Evolutionary conservation across 495 filamentous ascomycete species (phyloP), one percentile per base, ranked within the genome.

Genomic region (Corynascus novoguineensis): DNA sequence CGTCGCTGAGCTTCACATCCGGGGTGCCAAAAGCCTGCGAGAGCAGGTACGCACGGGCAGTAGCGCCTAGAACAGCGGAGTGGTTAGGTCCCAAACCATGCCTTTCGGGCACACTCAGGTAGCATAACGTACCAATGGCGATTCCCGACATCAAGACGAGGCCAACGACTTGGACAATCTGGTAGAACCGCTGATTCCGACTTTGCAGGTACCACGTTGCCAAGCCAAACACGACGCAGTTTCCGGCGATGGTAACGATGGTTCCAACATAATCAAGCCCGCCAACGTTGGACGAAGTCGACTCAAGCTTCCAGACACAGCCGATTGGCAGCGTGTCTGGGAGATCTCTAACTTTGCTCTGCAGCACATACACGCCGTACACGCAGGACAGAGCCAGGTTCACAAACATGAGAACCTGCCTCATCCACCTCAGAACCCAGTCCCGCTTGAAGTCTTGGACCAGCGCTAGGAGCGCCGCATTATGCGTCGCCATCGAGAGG

Each of bases 391-490:
- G 73, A 4, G 69, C 70, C 21, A 84, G 61, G 68, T 82, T 84
- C 53, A 75, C 73, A 60, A 83, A 75, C 78, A 84, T 83, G 64
- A 83, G 69, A 15, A 75, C 56, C 63, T 84, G 80, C 7, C 81
- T 69, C 68, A 84, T 67, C 81, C 81, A 84, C 32, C 81, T 67
- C 49, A 84, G 60, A 1, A 84, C 81, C 79, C 79, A 81, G 64
- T 84, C 81, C 40, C 81, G 66, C 60, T 77, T 79, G 71, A 83
- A 83, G 61, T 84, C 81, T 51, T 77, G 73, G 1, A 82, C 77
- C 35, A 84, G 71, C 1, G 78, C 76, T 8, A 84, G 67, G 4
- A 84, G 71, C 0, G 78, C 78, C 19, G 77, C 74, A 48, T 81
- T 77, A 65, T 83, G 80, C 11, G 80, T 80, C 15, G 78, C 77